A percentile compares a stretch with the other conserved stretches of the same genome.
Conservation (phyloP, 805 yeast species). For the Myxozyma sirexii region DNA sequence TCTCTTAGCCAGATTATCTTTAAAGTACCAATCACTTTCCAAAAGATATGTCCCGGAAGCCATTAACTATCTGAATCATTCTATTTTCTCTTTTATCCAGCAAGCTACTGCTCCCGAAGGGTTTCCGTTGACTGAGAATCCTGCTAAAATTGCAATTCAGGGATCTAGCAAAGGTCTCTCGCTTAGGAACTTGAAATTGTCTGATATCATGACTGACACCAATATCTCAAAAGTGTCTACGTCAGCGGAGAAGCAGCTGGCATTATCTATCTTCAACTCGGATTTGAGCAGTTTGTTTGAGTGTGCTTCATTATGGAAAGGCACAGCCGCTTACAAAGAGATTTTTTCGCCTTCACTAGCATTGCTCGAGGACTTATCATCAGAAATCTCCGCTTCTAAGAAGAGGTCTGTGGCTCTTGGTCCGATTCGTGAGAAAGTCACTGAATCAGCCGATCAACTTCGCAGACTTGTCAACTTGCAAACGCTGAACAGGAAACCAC, state of each 20-base stretch:
- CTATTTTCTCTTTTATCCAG: constrained; percentile 46
- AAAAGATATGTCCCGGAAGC: constrained; percentile 85
- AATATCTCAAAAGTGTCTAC: constrained; percentile 9
- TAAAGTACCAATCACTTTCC: constrained; percentile 76
- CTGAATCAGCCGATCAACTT: constrained; percentile 42
- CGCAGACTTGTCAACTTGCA: constrained; percentile 50
- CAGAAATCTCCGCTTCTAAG: constrained; percentile 17
- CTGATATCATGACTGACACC: constrained; percentile 27
- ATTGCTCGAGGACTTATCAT: constrained; percentile 11
- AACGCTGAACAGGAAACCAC: constrained; percentile 55
- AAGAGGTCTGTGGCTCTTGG: background rate
- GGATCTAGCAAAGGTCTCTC: constrained; percentile 7
- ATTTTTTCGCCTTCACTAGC: constrained; percentile 35
- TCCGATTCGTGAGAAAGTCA: background rate
- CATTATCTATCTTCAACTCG: constrained; percentile 18
- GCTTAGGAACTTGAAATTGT: constrained; percentile 12
- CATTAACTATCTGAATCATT: constrained; percentile 27
- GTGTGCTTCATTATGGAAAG: constrained; percentile 40
- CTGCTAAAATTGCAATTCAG: constrained; percentile 3
- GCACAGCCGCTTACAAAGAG: constrained; percentile 39
- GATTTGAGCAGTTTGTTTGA: constrained; percentile 23
- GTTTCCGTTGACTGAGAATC: constrained; percentile 14
- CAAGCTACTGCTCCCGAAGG: constrained; percentile 8
- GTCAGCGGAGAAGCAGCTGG: constrained; percentile 24
- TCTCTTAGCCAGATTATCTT: constrained; percentile 63